A percentile compares a stretch with the other conserved stretches of the same genome.
Conservation (phyloP, 2,329 filamentous ascomycete genomes). For the Periconia sp. region DNA sequence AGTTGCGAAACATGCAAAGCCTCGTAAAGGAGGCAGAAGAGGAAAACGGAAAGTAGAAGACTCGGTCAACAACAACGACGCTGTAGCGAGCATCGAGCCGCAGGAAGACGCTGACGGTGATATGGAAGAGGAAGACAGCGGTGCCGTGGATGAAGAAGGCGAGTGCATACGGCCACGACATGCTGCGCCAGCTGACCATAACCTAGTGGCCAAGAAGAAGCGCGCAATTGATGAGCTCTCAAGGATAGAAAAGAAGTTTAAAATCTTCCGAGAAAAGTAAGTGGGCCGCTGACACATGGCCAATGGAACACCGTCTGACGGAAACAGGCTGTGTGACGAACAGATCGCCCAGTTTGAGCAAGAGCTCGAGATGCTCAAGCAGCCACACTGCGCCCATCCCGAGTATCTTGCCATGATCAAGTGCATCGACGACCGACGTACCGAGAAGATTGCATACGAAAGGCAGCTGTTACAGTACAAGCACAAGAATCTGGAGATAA, state of each 20-base stretch:
- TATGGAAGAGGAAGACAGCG: slow-evolving; percentile 50
- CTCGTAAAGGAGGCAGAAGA: slow-evolving; percentile 48
- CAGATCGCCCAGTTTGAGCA: slow-evolving; percentile 79
- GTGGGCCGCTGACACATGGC: no score
- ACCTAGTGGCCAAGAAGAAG: slow-evolving; percentile 75
- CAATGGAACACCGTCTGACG: no score
- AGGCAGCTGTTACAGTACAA: slow-evolving; percentile 76
- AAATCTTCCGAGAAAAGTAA: slow-evolving; percentile 79
- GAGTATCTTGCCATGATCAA: slow-evolving; percentile 91
- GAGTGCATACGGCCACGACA: slow-evolving; percentile 5
- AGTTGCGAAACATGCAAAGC: slow-evolving; percentile 44
- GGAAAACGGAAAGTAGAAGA: slow-evolving; percentile 61
- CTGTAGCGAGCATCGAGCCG: slow-evolving; percentile 68
- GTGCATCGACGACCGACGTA: slow-evolving; percentile 80
- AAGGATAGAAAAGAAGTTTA: slow-evolving; percentile 87
- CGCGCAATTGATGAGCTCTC: slow-evolving; percentile 79
- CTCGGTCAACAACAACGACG: slow-evolving; percentile 37
- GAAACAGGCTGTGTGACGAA: slow-evolving; percentile 84
- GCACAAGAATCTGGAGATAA: slow-evolving; percentile 70
- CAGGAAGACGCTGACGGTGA: slow-evolving; percentile 60
- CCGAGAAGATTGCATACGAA: slow-evolving; percentile 80
- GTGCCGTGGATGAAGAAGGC: slow-evolving; percentile 46
- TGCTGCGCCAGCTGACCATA: background rate
- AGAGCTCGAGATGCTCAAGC: slow-evolving; percentile 66
- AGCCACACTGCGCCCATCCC: slow-evolving; percentile 73